phyloP scores from a whole-genome alignment of 768 basidiomycete species.

The Trametes elegans region DNA sequence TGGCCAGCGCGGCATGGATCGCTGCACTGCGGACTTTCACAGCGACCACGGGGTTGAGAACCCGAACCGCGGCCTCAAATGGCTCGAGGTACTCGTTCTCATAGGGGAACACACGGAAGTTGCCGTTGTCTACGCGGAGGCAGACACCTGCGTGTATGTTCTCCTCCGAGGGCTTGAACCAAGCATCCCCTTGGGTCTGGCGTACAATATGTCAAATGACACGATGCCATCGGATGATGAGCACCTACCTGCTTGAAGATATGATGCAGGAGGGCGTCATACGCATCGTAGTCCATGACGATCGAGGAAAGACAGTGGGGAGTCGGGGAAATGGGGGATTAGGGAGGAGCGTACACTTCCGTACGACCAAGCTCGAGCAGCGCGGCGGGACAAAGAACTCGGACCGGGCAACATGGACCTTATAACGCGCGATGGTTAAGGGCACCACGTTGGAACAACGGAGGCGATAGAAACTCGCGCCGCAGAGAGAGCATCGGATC shows the following conservation, averaged over 20 bases:
- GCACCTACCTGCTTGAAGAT: slow-evolving; percentile 67
- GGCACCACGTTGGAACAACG: neutral
- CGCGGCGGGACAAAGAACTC: slow-evolving; percentile 8
- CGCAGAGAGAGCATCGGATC: slow-evolving; percentile 2
- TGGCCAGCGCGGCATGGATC: slow-evolving; percentile 73
- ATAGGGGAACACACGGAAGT: slow-evolving; percentile 82
- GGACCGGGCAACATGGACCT: neutral
- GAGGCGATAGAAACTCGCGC: neutral
- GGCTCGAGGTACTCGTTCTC: slow-evolving; percentile 78
- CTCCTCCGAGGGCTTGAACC: slow-evolving; percentile 85
- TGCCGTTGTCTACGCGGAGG: slow-evolving; percentile 62
- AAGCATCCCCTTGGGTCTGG: slow-evolving; percentile 78
- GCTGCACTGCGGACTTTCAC: slow-evolving; percentile 80
- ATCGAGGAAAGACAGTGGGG: slow-evolving; percentile 15
- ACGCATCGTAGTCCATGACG: slow-evolving; percentile 75
- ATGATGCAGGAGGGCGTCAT: slow-evolving; percentile 76
- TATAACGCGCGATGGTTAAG: slow-evolving; percentile 5
- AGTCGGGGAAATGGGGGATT: slow-evolving; percentile 1
- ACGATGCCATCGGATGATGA: slow-evolving; percentile 8
- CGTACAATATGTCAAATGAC: neutral
- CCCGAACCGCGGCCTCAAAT: slow-evolving; percentile 76
- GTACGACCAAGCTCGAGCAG: slow-evolving; percentile 12
- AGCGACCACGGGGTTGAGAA: slow-evolving; percentile 80
- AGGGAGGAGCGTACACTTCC: slow-evolving; percentile 13
- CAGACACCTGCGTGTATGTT: slow-evolving; percentile 80